Percentiles rank a stretch among this genome's conserved stretches.
These are phyloP conservation scores for Erysimum cheiranthoides DNA, from an alignment of 345 rosid genomes.

Conservation along the genomic window DNA sequence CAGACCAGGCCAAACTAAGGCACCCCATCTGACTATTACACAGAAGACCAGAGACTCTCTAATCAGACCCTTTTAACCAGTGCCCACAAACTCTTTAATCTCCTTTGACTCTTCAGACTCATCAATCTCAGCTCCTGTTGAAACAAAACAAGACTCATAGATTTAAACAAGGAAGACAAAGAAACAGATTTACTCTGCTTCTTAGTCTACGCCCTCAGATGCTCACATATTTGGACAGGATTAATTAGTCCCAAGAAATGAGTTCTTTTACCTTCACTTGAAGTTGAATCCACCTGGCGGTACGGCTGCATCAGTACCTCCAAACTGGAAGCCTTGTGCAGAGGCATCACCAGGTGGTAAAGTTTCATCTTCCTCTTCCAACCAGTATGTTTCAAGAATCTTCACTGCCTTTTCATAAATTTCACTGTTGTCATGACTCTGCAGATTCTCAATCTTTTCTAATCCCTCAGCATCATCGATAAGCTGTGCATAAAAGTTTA, in stretches of 20 bases:
- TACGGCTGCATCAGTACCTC: conserved; percentile 58
- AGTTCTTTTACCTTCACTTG: conserved; percentile 56
- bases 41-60: conserved; percentile 44
- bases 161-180: conserved; percentile 25
- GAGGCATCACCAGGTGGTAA: conserved; percentile 68
- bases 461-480: conserved; percentile 84
- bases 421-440: conserved; percentile 84
- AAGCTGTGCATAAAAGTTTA: conserved; percentile 67
- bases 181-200: neutral
- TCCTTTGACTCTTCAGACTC: conserved; percentile 29
- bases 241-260: neutral
- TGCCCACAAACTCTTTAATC: conserved; percentile 27
- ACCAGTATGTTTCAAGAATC: conserved; percentile 84
- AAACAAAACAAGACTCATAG: conserved; percentile 35
- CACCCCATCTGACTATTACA: conserved; percentile 41
- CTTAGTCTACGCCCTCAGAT: neutral
- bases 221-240: conserved; percentile 20
- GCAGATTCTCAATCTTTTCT: conserved; percentile 83
- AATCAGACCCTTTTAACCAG: conserved; percentile 35
- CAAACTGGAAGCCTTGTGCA: conserved; percentile 68
- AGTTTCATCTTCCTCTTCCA: conserved; percentile 81
- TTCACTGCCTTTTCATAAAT: conserved; percentile 89
- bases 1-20: conserved; percentile 24
- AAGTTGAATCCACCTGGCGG: conserved; percentile 90
- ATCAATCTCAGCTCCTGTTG: conserved; percentile 35